Evolutionary conservation across 192 early-diverging fungal species (phyloP).

Genomic region (Backusella psychrophila): DNA sequence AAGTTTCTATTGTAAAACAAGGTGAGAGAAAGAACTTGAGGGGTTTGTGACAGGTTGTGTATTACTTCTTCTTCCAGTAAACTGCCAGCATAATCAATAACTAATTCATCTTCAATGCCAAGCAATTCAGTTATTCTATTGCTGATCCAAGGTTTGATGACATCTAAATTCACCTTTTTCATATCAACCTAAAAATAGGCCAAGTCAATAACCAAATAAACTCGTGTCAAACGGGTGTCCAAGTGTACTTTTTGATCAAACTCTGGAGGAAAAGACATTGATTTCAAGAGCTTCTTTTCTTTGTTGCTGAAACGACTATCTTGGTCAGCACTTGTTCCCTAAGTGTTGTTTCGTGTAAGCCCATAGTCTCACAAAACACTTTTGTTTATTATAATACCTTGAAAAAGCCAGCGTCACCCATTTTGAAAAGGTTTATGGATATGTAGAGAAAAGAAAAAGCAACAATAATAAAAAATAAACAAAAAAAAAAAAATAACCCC

Average conservation of each 20-base stretch:
- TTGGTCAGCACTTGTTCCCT: conserved; percentile 78
- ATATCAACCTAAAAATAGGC: conserved; percentile 66
- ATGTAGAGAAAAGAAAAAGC: not conserved
- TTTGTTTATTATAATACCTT: conserved; percentile 30
- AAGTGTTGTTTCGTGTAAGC: not conserved
- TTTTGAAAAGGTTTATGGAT: conserved; percentile 9
- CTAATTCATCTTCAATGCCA: conserved; percentile 93
- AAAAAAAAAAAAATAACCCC: not conserved
- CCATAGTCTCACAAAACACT: not conserved
- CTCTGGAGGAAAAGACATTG: conserved; percentile 77
- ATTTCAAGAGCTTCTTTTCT: conserved; percentile 76
- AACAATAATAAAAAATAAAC: not conserved
- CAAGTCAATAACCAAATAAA: not conserved
- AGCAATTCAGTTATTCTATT: conserved; percentile 68
- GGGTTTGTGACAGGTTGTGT: too few relatives aligned
- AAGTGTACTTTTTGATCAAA: conserved; percentile 69
- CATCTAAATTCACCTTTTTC: conserved; percentile 83
- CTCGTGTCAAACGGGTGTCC: not conserved
- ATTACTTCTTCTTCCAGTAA: conserved; percentile 76
- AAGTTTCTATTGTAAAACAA: conserved; percentile 45
- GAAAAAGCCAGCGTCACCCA: conserved; percentile 58
- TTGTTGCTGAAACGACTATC: conserved; percentile 81
- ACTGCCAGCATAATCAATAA: conserved; percentile 82
- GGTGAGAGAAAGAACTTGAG: not conserved
- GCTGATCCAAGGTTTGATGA: conserved; percentile 89